Evolutionary conservation across 768 basidiomycete genomes (phyloP), one percentile per base, ranked within the genome.

Genomic region (Clavulina sp.): DNA sequence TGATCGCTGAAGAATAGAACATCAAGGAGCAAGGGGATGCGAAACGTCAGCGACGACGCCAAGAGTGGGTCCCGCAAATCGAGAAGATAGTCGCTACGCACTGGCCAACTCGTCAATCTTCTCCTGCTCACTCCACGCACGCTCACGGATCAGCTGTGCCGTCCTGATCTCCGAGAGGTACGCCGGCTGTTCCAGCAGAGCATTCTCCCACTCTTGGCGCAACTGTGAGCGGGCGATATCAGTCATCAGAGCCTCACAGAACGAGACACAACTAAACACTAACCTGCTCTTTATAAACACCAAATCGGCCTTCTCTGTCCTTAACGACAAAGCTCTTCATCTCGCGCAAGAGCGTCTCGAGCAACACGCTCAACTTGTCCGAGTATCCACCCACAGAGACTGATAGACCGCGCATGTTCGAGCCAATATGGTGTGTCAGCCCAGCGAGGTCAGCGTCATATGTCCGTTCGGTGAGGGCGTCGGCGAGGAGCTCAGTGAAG

Each of bases 371-470:
- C 0, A 77, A 69, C 65, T 93, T 96, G 66, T 97, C 91, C 60
- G 89, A 92, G 67, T 95, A 97, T 4, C 95, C 95, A 43, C 70
- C 73, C 50, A 87, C 68, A 2, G 72, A 68, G 41, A 95, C 64
- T 38, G 69, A 74, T 46, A 95, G 62, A 1, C 85, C 84, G 9
- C 78, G 78, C 2, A 71, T 69, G 56, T 78, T 73, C 7, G 73
- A 68, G 24, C 72, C 65, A 54, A 92, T 72, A 55, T 67, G 72
- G 64, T 91, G 97, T 3, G 70, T 68, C 32, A 97, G 71, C 26
- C 91, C 91, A 13, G 93, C 95, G 24, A 97, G 74, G 38, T 84
- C 81, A 7, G 95, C 95, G 60, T 91, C 81, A 61, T 97, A 97
- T 0, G 86, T 70, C 58, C 83, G 89, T 65, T 99, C 95, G 4